A percentile compares a stretch with the other conserved stretches of the same genome.
These are phyloP conservation scores for Saccharomycopsis fodiens DNA, from an alignment of 805 yeast species.

Conservation along the genomic window DNA sequence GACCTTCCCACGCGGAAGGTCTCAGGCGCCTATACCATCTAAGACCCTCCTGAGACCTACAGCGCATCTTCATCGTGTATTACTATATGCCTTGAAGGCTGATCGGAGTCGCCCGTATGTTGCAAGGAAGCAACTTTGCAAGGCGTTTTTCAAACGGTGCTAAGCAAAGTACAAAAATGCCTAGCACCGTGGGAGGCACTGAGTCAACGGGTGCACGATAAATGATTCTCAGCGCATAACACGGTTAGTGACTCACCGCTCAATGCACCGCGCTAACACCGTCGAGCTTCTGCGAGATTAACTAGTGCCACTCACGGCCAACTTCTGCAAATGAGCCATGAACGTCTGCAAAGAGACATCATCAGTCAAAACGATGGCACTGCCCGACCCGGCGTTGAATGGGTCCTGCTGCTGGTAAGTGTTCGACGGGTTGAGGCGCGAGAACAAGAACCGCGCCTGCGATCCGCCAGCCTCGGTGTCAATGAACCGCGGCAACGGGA, in stretches of 20 bases:
- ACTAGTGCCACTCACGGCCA: constrained; percentile 55
- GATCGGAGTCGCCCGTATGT: too few species aligned
- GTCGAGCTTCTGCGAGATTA: constrained; percentile 1
- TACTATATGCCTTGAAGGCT: too few species aligned
- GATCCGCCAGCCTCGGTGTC: constrained; percentile 74
- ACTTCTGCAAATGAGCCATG: constrained; percentile 88
- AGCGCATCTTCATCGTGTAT: too few species aligned
- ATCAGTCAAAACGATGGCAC: constrained; percentile 88
- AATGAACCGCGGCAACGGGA: constrained; percentile 65
- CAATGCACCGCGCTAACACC: neutral
- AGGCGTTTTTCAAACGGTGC: too few species aligned
- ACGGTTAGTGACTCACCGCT: neutral
- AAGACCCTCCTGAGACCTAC: too few species aligned
- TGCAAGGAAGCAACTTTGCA: too few species aligned
- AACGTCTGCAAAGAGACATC: constrained; percentile 93
- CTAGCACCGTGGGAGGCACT: too few species aligned
- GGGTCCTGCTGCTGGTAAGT: constrained; percentile 35
- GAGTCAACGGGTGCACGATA: too few species aligned
- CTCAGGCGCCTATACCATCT: too few species aligned
- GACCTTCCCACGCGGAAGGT: too few species aligned
- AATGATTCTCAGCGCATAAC: too few species aligned
- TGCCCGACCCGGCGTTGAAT: constrained; percentile 27
- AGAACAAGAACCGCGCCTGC: constrained; percentile 64
- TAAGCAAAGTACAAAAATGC: too few species aligned
- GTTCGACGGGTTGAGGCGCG: constrained; percentile 62